phyloP scores from a whole-genome alignment of 768 basidiomycete species.

The Termitomyces sp. region DNA sequence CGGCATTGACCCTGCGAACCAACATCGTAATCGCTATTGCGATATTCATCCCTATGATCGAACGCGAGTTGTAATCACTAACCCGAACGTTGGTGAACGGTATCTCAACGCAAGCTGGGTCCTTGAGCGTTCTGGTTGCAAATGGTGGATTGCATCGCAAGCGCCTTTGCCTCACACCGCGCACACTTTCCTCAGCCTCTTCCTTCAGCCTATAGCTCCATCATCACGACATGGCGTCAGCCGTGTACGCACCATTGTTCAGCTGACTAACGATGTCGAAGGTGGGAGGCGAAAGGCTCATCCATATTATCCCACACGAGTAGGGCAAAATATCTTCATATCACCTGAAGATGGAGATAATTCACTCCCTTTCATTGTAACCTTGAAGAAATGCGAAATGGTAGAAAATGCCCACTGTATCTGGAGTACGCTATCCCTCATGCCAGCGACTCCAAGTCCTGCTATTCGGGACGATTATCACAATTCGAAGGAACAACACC shows the following conservation, averaged over 20 bases:
- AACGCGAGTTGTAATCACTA: constrained; percentile 55
- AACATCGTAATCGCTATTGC: constrained; percentile 57
- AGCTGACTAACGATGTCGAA: constrained; percentile 74
- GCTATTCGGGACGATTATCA: neutral
- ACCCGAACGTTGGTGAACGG: constrained; percentile 24
- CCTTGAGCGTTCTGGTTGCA: constrained; percentile 62
- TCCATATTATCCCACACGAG: constrained; percentile 61
- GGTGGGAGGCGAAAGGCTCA: constrained; percentile 67
- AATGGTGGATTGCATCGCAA: constrained; percentile 84
- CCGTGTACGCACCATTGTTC: constrained; percentile 71
- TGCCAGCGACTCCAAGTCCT: constrained; percentile 23
- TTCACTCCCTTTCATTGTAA: constrained; percentile 48
- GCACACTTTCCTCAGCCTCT: constrained; percentile 71
- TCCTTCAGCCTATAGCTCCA: constrained; percentile 46
- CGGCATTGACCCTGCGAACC: constrained; percentile 41
- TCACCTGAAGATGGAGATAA: constrained; percentile 37
- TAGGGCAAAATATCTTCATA: constrained; percentile 48
- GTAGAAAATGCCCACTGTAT: constrained; percentile 57
- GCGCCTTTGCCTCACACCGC: constrained; percentile 68
- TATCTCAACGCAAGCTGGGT: constrained; percentile 90
- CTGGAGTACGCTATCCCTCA: constrained; percentile 54
- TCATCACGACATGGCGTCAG: constrained; percentile 19
- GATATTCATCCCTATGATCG: constrained; percentile 80
- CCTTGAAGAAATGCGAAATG: constrained; percentile 38
- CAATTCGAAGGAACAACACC: constrained; percentile 19